Percentiles rank a stretch among this genome's conserved stretches.
phyloP scores from a whole-genome alignment of 1,284 basidiomycete genomes.

The Sporisorium graminicola region DNA sequence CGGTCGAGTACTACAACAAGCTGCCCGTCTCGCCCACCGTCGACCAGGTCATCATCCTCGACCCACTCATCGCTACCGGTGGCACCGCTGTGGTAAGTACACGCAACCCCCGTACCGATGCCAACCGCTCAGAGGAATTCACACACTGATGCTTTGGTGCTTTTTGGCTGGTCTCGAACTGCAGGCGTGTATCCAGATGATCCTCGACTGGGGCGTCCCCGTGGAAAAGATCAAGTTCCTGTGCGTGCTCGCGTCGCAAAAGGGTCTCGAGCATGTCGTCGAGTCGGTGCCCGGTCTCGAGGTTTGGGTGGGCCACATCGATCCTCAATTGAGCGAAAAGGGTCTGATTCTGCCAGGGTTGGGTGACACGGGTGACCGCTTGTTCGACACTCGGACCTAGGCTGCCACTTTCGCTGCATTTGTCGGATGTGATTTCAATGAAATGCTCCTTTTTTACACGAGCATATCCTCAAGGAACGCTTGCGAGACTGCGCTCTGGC shows the following conservation, averaged over 20 bases:
- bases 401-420: not conserved
- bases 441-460: not conserved
- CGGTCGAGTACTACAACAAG: constrained; percentile 77
- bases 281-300: constrained; percentile 82
- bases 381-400: constrained; percentile 54
- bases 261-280: constrained; percentile 80
- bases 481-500: too few relatives aligned
- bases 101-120: too few relatives aligned
- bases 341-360: constrained; percentile 65
- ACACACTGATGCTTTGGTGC: not conserved
- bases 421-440: too few relatives aligned
- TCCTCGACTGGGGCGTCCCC: constrained; percentile 66
- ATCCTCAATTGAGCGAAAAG: constrained; percentile 58
- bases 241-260: constrained; percentile 82
- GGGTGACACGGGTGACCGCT: constrained; percentile 63
- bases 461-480: too few relatives aligned
- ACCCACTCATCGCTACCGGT: constrained; percentile 90
- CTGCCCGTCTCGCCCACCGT: constrained; percentile 82
- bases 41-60: constrained; percentile 86
- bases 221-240: constrained; percentile 81
- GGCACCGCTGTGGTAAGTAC: constrained; percentile 80
- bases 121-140: not conserved
- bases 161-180: not conserved
- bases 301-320: constrained; percentile 72
- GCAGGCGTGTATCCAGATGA: constrained; percentile 65